Conservation (phyloP, 2,329 filamentous ascomycete species). For the Fusarium hostae region DNA sequence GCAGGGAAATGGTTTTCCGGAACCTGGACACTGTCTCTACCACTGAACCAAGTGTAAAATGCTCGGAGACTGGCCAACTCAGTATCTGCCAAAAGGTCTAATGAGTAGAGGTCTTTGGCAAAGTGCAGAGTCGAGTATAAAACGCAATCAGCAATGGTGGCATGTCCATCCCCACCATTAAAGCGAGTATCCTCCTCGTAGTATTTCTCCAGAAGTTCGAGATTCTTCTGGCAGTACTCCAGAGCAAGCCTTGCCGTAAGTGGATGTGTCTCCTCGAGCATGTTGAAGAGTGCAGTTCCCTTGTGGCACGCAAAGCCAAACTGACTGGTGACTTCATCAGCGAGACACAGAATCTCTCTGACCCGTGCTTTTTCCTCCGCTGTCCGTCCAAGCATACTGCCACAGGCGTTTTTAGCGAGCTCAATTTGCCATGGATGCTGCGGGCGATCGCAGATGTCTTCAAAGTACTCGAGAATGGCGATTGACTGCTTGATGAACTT, state of each 20-base stretch:
- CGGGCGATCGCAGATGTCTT: constrained; percentile 28
- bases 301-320: constrained; percentile 36
- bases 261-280: constrained; percentile 5
- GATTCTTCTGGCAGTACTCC: constrained; percentile 12
- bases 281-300: constrained; percentile 4
- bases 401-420: not conserved
- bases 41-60: constrained; percentile 23
- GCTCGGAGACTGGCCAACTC: constrained; percentile 3
- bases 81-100: constrained; percentile 6
- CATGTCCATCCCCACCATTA: rapidly evolving
- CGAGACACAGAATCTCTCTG: constrained; percentile 23
- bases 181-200: constrained; percentile 3
- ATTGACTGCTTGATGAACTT: constrained; percentile 35
- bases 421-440: constrained; percentile 19
- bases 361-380: constrained; percentile 18
- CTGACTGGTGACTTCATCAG: constrained; percentile 20
- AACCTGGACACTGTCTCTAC: constrained; percentile 20
- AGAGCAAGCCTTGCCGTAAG: not conserved
- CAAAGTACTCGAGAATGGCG: constrained; percentile 31
- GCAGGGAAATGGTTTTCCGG: constrained; percentile 13
- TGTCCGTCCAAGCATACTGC: constrained; percentile 2
- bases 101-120: constrained; percentile 21
- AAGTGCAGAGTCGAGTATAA: constrained; percentile 30
- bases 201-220: constrained; percentile 18
- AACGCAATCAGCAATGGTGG: constrained; percentile 28